These are phyloP conservation scores for Betula pendula DNA, from an alignment of 306 rosid genomes.

Conservation along the genomic window DNA sequence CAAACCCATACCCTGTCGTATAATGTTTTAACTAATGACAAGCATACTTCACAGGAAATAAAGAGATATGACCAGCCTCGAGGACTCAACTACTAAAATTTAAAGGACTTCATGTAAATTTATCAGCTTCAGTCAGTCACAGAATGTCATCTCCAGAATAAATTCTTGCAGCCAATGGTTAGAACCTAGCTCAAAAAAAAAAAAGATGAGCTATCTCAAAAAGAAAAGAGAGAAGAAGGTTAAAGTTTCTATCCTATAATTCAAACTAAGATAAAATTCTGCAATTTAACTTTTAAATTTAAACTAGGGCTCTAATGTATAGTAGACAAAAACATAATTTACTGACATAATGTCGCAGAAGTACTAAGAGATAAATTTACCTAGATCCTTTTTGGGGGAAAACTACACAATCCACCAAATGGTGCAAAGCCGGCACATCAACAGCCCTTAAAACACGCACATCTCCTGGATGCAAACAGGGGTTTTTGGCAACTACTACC, in stretches of 20 bases:
- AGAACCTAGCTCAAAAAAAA: background rate
- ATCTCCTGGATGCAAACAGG: conserved; percentile 85
- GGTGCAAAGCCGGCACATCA: conserved; percentile 62
- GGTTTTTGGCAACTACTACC: conserved; percentile 80
- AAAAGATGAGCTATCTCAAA: background rate
- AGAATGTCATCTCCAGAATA: background rate
- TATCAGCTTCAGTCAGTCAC: background rate
- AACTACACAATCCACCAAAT: conserved; percentile 83
- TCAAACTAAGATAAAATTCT: background rate
- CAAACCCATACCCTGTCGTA: background rate
- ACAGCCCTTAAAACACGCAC: conserved; percentile 76
- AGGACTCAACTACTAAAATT: background rate
- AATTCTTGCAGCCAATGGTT: background rate
- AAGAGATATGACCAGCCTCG: background rate
- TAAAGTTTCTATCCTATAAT: background rate
- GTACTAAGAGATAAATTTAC: conserved; percentile 34
- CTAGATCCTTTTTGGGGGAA: conserved; percentile 76
- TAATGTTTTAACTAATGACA: background rate
- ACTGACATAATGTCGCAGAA: background rate
- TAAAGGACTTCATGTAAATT: background rate
- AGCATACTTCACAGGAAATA: background rate
- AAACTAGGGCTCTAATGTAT: background rate
- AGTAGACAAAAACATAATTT: background rate
- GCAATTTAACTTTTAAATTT: background rate
- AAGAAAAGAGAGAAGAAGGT: background rate